Evolutionary conservation across 1,139 yeast species (phyloP).

Genomic region (Lodderomyces parapsilosis): DNA sequence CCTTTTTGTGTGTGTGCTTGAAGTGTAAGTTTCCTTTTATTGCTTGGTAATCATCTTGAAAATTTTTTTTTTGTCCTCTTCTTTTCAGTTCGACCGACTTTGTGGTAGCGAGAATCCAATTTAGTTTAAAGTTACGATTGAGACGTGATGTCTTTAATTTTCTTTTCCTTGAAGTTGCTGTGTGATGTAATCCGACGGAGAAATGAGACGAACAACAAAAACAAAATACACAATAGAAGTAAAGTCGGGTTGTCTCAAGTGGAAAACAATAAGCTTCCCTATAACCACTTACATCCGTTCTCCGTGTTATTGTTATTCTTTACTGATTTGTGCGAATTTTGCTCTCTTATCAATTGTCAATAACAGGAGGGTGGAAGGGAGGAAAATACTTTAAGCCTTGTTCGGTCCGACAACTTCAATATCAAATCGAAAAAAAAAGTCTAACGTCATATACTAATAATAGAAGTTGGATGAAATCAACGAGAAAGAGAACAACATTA

Average conservation of each 20-base stretch:
- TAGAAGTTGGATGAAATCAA: too few relatives aligned
- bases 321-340: too few relatives aligned
- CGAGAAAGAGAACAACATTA: neutral
- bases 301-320: neutral
- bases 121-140: neutral
- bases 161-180: neutral
- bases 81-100: neutral
- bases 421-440: neutral
- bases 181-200: neutral
- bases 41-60: neutral
- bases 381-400: neutral
- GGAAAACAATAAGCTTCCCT: too few relatives aligned
- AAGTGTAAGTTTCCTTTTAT: too few relatives aligned
- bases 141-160: neutral
- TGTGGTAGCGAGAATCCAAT: neutral
- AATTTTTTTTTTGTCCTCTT: neutral
- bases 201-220: too few relatives aligned
- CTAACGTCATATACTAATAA: neutral
- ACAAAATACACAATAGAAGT: neutral
- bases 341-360: neutral
- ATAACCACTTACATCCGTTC: neutral
- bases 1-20: neutral
- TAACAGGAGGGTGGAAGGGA: neutral
- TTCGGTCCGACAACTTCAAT: neutral
- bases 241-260: neutral